phyloP scores from a whole-genome alignment of 805 yeast species.

The Sugiyamaella valdiviana region DNA sequence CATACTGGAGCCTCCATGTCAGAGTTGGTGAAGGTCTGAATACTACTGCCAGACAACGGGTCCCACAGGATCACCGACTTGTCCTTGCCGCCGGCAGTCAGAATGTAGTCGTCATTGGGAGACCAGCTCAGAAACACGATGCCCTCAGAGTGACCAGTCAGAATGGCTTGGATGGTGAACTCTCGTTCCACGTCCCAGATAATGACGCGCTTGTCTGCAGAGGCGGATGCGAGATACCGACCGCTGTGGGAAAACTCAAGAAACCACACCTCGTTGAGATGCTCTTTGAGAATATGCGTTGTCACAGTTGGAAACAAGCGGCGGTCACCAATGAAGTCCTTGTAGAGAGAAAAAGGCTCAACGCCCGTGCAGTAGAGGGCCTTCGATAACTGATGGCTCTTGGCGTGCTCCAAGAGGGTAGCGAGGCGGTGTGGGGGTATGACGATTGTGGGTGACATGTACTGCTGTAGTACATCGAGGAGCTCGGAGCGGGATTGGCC shows the following conservation, averaged over 20 bases:
- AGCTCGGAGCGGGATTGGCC: constrained; percentile 38
- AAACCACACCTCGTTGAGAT: constrained; percentile 77
- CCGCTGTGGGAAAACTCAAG: constrained; percentile 75
- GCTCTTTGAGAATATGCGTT: constrained; percentile 44
- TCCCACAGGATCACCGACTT: constrained; percentile 67
- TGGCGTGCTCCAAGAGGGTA: constrained; percentile 47
- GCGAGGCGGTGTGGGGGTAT: constrained; percentile 49
- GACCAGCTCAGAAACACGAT: constrained; percentile 66
- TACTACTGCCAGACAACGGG: constrained; percentile 36
- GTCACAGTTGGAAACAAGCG: constrained; percentile 32
- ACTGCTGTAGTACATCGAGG: constrained; percentile 38
- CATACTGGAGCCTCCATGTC: constrained; percentile 31
- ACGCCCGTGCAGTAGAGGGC: constrained; percentile 24
- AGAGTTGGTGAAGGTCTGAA: constrained; percentile 33
- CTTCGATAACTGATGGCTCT: constrained; percentile 39
- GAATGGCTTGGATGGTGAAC: constrained; percentile 29
- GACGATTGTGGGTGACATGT: constrained; percentile 47
- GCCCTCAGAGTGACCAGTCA: constrained; percentile 29
- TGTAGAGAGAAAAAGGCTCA: constrained; percentile 30
- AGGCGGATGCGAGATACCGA: constrained; percentile 65
- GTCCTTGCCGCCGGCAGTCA: constrained; percentile 64
- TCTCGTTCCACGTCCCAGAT: constrained; percentile 53
- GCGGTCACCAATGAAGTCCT: constrained; percentile 32
- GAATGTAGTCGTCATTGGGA: constrained; percentile 56
- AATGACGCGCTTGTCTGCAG: constrained; percentile 57